Base-by-base conservation (phyloP, 129 eudicot species). In the Lonicera japonica region DNA sequence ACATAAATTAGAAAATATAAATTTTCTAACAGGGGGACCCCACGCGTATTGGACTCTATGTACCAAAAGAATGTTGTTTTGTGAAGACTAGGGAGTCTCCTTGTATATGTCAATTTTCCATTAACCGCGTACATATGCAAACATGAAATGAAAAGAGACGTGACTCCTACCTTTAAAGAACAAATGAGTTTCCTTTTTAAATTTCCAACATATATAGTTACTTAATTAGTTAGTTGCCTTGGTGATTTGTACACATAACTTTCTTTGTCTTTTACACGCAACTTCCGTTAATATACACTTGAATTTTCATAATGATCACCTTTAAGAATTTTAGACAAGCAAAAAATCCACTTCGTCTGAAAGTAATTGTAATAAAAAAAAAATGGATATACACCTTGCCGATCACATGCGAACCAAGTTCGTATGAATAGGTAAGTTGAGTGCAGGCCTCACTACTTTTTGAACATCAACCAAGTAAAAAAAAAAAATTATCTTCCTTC, bases 41-140 rank as follows among this genome's bases (percentile, higher is more conserved):
- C 16, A 57, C 62, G 21, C 11, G 43, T 23, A 23, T 25, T 57
- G 45, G 62, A 16, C 50, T 11, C 4, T 56, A 16, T 24, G 21
- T 23, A 56, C 1, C 17, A 17, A 56, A 22, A 22, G 66, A 69
- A 36, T 69, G 38, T 47, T 18, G 15, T 54, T 21, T 55, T 71
- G 21, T 8, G 50, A 13, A 16, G 19, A 60, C 17, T 38, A 29
- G 60, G 36, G 20, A 29, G 43, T 65, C 46, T 29, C 6, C 36
- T 29, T 65, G n/a, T 29, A 51, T 38, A 54, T 67, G 63, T 15
- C 56, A 55, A 34, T 43, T 22, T 29, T 41, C 16, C 50, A 43
- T 4, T 15, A 25, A 21, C 52, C 60, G 25, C 29, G 48, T 29
- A 50, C 20, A 25, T 9, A 46, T 47, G 6, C 36, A 29, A 29